Conservation (phyloP, 2,329 filamentous ascomycete species). For the Talaromyces sp. region DNA sequence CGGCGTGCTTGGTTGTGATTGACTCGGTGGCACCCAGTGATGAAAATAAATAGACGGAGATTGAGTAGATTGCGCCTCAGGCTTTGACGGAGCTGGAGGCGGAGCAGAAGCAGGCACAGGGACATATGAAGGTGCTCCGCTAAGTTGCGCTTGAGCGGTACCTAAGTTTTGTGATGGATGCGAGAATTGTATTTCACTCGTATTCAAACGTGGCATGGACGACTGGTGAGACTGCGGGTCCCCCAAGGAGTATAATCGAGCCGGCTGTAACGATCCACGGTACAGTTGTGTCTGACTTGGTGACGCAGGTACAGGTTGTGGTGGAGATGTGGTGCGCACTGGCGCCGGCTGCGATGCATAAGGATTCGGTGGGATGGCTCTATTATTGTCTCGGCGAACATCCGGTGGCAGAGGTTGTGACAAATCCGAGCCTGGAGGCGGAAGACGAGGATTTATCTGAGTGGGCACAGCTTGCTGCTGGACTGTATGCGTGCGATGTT, state of each 20-base stretch:
- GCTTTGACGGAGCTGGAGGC: conserved; percentile 48
- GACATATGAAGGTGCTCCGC: conserved; percentile 18
- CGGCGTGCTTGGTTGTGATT: conserved; percentile 65
- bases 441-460: conserved; percentile 24
- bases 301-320: conserved; percentile 23
- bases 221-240: conserved; percentile 22
- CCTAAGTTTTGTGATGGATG: conserved; percentile 29
- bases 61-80: conserved; percentile 58
- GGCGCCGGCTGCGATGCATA: conserved; percentile 26
- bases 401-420: conserved; percentile 21
- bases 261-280: conserved; percentile 26
- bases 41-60: conserved; percentile 84
- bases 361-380: conserved; percentile 35
- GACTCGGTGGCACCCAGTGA: conserved; percentile 83
- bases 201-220: conserved; percentile 40
- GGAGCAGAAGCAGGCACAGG: conserved; percentile 43
- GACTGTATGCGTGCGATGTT: conserved; percentile 25
- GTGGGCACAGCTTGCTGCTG: conserved; percentile 24
- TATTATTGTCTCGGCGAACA: conserved; percentile 27
- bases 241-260: conserved; percentile 19
- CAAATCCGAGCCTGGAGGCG: conserved; percentile 22
- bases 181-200: conserved; percentile 40
- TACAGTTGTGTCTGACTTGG: conserved; percentile 24
- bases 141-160: conserved; percentile 28
- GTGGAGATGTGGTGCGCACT: conserved; percentile 22